Base-by-base conservation (phyloP, 768 basidiomycete genomes). In the Tulasnella sp. region DNA sequence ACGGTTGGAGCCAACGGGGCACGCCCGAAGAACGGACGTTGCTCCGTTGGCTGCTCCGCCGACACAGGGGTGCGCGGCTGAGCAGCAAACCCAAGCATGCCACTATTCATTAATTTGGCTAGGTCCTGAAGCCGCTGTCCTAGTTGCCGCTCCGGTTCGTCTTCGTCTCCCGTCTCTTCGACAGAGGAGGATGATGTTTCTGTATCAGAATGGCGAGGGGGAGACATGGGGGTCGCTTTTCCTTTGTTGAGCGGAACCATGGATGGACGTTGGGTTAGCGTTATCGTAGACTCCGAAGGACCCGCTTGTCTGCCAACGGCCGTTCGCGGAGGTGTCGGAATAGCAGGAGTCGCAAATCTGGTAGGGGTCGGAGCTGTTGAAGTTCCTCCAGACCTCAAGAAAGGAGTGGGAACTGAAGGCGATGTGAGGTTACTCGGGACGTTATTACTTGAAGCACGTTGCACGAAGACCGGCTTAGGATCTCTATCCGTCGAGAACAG, bases 61-160 rank as follows among this genome's bases (percentile, higher is more conserved):
- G 26, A 59, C 14, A 59, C 67, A 19, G 44, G 39, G 6, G 67
- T 37, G 40, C 42, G 72, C n/a, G 39, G 67, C 36, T 67, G 74
- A 32, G 73, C 71, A 19, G 75, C 88, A 22, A 94, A 83, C 1
- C 92, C 92, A 26, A 94, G 77, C 26, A 84, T 81, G 63, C 92
- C 91, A 73, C 83, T 87, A 1, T 89, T 91, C 82, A 94, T 89
- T 83, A 89, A 86, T 68, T 78, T 83, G 77, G 91, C 86, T 22
- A 94, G 81, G 37, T 89, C 86, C 63, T 84, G 83, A 12, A 94
- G 82, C 77, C 91, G 92, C 74, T 83, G 84, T 67, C 87, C 86
- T 47, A 92, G 78, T 0, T 85, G 81, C 67, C 90, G 87, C 75
- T 88, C 87, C 73, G 90, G 87, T 77, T 92, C 80, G 7, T 85